These are phyloP conservation scores for Cordyceps farinosa DNA, from an alignment of 2,329 filamentous ascomycete genomes.

Conservation along the genomic window DNA sequence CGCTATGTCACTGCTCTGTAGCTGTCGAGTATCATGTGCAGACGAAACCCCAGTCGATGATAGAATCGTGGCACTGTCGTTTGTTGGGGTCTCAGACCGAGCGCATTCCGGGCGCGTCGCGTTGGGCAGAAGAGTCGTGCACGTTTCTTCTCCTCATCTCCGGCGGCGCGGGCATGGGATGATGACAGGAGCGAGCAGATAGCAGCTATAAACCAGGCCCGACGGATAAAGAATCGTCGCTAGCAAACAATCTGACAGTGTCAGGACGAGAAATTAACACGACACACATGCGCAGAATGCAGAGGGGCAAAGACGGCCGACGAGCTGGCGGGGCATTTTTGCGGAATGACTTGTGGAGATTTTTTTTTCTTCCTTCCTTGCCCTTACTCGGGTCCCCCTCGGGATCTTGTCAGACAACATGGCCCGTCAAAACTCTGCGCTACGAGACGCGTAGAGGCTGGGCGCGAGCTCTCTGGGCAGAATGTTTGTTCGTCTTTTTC, in stretches of 20 bases:
- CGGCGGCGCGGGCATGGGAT: background rate
- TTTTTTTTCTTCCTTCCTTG: background rate
- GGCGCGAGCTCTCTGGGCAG: too few species aligned
- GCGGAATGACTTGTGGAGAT: conserved; percentile 1
- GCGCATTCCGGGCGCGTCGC: conserved; percentile 11
- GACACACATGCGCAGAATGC: background rate
- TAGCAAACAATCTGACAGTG: background rate
- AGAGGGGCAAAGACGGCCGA: conserved; percentile 7
- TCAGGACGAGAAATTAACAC: background rate
- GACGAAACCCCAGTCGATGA: background rate
- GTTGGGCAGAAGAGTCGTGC: conserved; percentile 6
- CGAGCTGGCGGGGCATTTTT: conserved; percentile 13
- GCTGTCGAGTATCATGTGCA: background rate
- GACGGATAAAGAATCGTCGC: background rate
- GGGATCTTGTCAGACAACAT: background rate
- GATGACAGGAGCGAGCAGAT: background rate
- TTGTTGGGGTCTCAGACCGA: background rate
- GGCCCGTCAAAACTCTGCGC: background rate
- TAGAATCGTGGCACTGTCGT: background rate
- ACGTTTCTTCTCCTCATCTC: conserved; percentile 8
- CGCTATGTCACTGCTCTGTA: background rate
- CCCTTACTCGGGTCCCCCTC: background rate
- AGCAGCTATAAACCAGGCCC: background rate
- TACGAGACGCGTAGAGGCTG: background rate
- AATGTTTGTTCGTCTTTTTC: background rate